A percentile compares a stretch with the other conserved stretches of the same genome.
phyloP scores from a whole-genome alignment of 495 filamentous ascomycete species.

The Cetradonia linearis region DNA sequence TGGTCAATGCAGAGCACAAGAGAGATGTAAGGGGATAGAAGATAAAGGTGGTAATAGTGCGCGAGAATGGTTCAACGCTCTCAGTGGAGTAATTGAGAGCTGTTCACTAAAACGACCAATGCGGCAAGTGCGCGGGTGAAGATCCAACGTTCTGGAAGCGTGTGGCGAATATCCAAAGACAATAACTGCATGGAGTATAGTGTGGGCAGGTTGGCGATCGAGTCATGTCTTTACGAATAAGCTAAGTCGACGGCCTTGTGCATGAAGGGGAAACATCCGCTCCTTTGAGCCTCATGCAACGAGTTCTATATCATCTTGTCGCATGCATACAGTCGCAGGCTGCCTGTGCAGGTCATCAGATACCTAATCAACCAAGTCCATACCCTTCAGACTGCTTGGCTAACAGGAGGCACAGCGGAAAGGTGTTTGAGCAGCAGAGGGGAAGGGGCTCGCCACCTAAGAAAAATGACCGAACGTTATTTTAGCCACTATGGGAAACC shows the following conservation, averaged over 20 bases:
- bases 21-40: background rate
- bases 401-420: background rate
- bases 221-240: conserved; percentile 5
- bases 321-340: background rate
- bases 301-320: background rate
- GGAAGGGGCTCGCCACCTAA: background rate
- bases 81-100: background rate
- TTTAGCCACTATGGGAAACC: background rate
- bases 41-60: background rate
- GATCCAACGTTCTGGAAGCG: background rate
- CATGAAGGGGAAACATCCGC: background rate
- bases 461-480: background rate
- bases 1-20: background rate
- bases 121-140: conserved; percentile 8
- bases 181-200: conserved; percentile 3
- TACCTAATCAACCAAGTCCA: too few species aligned
- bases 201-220: background rate
- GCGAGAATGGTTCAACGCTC: background rate
- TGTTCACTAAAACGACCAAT: conserved; percentile 6
- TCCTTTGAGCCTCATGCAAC: background rate
- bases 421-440: background rate
- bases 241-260: background rate
- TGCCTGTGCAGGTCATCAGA: background rate
- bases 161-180: background rate
- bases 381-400: too few species aligned